Conservation (phyloP, 2,329 filamentous ascomycete species). For the Aquanectria penicillioides region DNA sequence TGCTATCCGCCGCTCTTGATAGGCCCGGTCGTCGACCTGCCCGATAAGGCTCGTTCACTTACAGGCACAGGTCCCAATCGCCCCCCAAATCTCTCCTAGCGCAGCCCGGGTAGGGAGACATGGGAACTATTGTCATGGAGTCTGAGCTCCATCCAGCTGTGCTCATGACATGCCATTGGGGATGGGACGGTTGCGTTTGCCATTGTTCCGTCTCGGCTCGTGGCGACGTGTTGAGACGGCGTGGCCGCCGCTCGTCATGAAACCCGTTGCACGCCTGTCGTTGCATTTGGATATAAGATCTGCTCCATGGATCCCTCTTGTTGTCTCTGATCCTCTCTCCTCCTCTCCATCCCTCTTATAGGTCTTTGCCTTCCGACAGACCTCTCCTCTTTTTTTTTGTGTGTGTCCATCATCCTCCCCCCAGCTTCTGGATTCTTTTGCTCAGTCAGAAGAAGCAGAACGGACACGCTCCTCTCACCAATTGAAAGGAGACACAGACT, state of each 20-base stretch:
- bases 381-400: neutral
- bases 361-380: neutral
- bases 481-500: neutral
- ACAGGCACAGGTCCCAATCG: constrained; percentile 10
- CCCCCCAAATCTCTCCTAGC: neutral
- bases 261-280: neutral
- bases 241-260: neutral
- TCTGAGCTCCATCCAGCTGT: neutral
- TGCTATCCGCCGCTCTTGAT: no score
- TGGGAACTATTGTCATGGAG: no score
- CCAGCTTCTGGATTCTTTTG: neutral
- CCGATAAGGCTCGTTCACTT: no score
- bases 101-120: neutral
- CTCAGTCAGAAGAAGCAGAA: constrained; percentile 1
- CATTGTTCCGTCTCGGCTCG: neutral
- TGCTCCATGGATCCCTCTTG: neutral
- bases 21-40: constrained; percentile 16
- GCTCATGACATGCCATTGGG: neutral
- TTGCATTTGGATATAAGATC: constrained; percentile 8
- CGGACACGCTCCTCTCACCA: neutral
- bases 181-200: neutral
- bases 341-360: constrained; percentile 18
- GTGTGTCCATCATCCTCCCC: neutral
- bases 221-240: constrained; percentile 10
- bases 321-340: constrained; percentile 1